phyloP scores from a whole-genome alignment of 169 alveolate genomes.

The Plasmodium yoelii region DNA sequence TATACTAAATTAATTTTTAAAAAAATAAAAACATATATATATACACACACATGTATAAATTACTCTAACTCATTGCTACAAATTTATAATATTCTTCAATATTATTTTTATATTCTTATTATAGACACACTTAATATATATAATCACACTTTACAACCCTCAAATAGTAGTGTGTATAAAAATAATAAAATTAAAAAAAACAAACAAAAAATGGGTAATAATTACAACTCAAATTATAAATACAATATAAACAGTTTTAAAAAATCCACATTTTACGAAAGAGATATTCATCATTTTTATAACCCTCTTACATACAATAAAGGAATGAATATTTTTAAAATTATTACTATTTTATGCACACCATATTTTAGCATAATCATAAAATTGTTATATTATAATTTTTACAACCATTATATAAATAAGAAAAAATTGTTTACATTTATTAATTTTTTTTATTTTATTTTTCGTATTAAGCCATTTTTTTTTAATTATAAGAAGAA shows the following conservation, averaged over 20 bases:
- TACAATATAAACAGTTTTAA: background rate
- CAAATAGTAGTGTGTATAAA: background rate
- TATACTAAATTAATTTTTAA: slow-evolving; percentile 3
- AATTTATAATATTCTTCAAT: slow-evolving; percentile 20
- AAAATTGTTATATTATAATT: slow-evolving; percentile 27
- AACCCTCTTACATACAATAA: slow-evolving; percentile 49
- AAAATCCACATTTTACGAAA: background rate
- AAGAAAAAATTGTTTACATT: slow-evolving; percentile 24
- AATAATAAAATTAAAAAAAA: background rate
- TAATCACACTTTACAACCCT: slow-evolving; percentile 27
- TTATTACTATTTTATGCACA: slow-evolving; percentile 10
- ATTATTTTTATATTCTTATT: slow-evolving; percentile 27
- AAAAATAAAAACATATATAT: background rate
- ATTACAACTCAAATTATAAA: too few species aligned
- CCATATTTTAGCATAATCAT: slow-evolving; percentile 26
- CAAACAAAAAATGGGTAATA: background rate
- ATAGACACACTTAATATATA: slow-evolving; percentile 33
- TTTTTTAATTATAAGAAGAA: background rate
- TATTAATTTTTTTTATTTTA: slow-evolving; percentile 36
- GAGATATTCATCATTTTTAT: slow-evolving; percentile 41
- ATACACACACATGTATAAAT: background rate
- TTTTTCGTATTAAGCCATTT: slow-evolving; percentile 37
- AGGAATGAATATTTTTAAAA: slow-evolving; percentile 55
- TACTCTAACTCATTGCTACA: background rate
- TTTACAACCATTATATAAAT: slow-evolving; percentile 29